Conservation (phyloP, 1,284 basidiomycete genomes). For the Hymenochaete sp. region DNA sequence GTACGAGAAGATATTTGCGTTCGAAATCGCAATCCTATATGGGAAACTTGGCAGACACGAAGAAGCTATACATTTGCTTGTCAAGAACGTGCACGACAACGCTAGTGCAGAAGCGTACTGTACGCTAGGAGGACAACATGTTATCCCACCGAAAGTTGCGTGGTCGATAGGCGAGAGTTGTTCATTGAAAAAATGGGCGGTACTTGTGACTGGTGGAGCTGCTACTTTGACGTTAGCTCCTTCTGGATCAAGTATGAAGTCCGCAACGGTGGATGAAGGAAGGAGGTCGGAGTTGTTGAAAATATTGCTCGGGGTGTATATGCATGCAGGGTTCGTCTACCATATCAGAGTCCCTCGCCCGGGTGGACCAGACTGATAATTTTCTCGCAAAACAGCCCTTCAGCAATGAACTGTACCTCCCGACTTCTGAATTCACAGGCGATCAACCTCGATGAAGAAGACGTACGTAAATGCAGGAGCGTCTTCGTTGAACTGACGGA, state of each 20-base stretch:
- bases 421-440: constrained; percentile 73
- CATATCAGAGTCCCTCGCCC: not conserved
- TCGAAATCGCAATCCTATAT: constrained; percentile 74
- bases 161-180: constrained; percentile 42
- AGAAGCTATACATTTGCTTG: constrained; percentile 59
- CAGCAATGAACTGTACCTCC: constrained; percentile 46
- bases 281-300: constrained; percentile 54
- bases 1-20: constrained; percentile 44
- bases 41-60: constrained; percentile 68
- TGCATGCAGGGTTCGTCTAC: constrained; percentile 55
- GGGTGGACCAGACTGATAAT: constrained; percentile 4
- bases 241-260: constrained; percentile 19
- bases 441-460: constrained; percentile 64
- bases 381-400: constrained; percentile 34
- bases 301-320: constrained; percentile 72
- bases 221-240: constrained; percentile 16
- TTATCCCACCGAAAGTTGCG: constrained; percentile 57
- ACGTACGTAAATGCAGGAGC: constrained; percentile 42
- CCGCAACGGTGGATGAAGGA: constrained; percentile 42
- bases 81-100: constrained; percentile 62
- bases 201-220: not conserved
- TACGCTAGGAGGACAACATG: constrained; percentile 59
- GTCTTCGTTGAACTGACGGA: no score
- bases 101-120: constrained; percentile 78
- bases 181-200: constrained; percentile 19